Base-by-base conservation (phyloP, 176 grass and related monocot genomes). In the Musa itinerans region DNA sequence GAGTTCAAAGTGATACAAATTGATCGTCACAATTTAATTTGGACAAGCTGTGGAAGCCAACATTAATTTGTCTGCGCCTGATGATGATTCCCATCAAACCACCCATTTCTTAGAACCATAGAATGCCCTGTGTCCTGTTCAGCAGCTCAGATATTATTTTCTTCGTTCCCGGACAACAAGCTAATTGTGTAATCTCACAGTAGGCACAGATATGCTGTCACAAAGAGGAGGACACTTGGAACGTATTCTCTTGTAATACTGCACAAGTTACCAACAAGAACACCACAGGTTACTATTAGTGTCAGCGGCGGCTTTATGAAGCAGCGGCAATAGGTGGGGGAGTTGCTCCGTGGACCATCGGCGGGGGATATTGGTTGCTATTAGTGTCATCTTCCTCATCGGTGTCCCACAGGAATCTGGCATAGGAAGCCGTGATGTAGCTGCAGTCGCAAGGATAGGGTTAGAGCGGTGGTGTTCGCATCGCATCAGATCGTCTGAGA, bases 371-470 rank as follows among this genome's bases (percentile, higher is more conserved):
- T 1, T 34, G 13, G 65, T 49, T 69, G 16, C 29, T n/a, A 43
- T 43, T 43, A 43, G 34, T 43, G 34, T 64, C 62, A 1, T 65
- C 61, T 10, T 63, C 63, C 9, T 69, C 67, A 16, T 69, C 34
- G 12, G 67, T 2, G n/a, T 69, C 67, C 67, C 67, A 69, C 34
- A 69, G 67, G 15, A 69, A 69, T 50, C 19, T 69, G 43, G 67
- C 67, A 50, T 69, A 69, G 67, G 67, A 69, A 50, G 67, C 67
- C 29, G 50, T 69, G 43, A 69, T 69, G 34, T 69, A 69, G 34
- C 34, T 43, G 34, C 34, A 43, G 34, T 43, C 34, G 34, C 34
- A 43, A 43, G 34, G 34, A 43, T 43, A 43, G 34, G 34, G 34
- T 43, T 43, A 43, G 34, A 43, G 34, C 0, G 34, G 34, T 43